Evolutionary conservation across 306 rosid species (phyloP), one percentile per base, ranked within the genome.

Genomic region (Canavalia ensiformis): DNA sequence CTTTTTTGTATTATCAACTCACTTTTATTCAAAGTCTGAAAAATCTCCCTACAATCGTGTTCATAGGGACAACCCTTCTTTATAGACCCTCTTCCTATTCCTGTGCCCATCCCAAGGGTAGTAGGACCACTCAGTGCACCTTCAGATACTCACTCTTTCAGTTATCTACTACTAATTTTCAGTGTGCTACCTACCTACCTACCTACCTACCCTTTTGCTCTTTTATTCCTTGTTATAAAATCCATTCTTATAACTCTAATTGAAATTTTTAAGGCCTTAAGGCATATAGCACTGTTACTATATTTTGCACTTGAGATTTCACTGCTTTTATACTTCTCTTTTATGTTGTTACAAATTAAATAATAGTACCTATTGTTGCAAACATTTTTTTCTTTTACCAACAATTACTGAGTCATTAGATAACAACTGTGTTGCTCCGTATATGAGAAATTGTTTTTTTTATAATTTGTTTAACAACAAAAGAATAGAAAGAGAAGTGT

Each of bases 31-130:
- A 68, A 68, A 68, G 73, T 44, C 55, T 68, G 73, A 68, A 44
- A 68, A 42, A 18, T 44, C 9, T 67, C 73, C 42, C 73, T 45
- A 68, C 54, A 68, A 68, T 55, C 55, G 73, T 68, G 73, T 68
- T 68, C 73, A 68, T 68, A 68, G 73, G 73, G 73, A 45, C 73
- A 68, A 29, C 47, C 73, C 73, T 51, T 68, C 73, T 68, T 68
- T 68, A 68, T 68, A 68, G 71, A 66, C 51, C 8, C 47, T 44
- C 8, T 4, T 18, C 25, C 25, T 18, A 18, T 18, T 18, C 25
- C 25, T 44, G 6, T 44, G 8, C 8, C 51, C 71, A 66, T 66
- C 71, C 33, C 51, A 66, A 66, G 55, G 39, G 73, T 68, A 4
- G 73, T 68, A 68, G 73, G 73, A 68, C 73, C 72, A 18, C 25